Base-by-base conservation (phyloP, 306 rosid species). In the Inga laurina region DNA sequence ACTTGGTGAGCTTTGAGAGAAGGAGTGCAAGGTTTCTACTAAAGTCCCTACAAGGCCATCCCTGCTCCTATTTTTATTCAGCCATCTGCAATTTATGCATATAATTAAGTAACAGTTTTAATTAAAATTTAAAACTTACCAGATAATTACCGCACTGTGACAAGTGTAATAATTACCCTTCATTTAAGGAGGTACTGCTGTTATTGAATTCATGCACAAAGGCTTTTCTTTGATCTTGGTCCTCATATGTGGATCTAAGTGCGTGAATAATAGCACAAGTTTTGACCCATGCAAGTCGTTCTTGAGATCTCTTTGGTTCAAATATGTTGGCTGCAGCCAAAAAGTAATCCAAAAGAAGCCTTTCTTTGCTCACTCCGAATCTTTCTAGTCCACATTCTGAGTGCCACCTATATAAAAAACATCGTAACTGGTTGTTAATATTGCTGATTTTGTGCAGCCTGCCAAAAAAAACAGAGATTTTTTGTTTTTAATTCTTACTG, bases 251-350 rank as follows among this genome's bases (percentile, higher is more conserved):
- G 48, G 89, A 81, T 12, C 62, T 72, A 8, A 92, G 81, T 3
- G 93, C 19, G 22, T 84, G 83, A 2, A 88, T 30, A 44, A 92
- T 73, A 3, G 87, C 82, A 1, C 73, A 41, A 0, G 92, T 87
- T 75, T 92, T 90, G 13, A 87, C 69, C 96, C 96, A 92, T 8
- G 91, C 91, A 12, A 90, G 59, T 48, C 96, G 77, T 78, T 92
- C 93, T 12, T 52, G 81, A 0, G 90, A 90, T 54, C 87, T 85
- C 34, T 90, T 90, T 1, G 91, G 87, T 48, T 92, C 96, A 69
- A 82, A 92, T 39, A 92, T 88, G 51, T 72, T 85, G 3, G 92
- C 82, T 24, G 87, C 78, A 1, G 93, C 91, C 21, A 91, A 77
- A 81, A 85, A 92, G 83, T 90, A 90, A 1, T 78, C 81, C 45